Conservation (phyloP, 371 early-diverging fungal genomes). For the Saksenaea vasiformis region DNA sequence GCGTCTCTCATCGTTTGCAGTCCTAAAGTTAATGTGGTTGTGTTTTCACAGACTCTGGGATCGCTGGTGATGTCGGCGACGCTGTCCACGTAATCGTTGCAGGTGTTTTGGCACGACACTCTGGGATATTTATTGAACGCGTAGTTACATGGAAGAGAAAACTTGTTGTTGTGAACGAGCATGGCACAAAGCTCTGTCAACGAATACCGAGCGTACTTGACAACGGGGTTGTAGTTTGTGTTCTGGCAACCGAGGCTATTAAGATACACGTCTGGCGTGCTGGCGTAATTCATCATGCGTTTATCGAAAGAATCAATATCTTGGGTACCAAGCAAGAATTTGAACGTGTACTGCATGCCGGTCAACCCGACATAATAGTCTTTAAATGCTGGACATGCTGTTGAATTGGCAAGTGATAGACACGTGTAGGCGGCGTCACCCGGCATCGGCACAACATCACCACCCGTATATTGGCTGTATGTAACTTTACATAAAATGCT, state of each 20-base stretch:
- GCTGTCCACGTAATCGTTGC: conserved; percentile 34
- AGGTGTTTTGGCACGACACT: conserved; percentile 43
- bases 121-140: conserved; percentile 27
- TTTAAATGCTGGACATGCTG: conserved; percentile 42
- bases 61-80: conserved; percentile 30
- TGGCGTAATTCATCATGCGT: conserved; percentile 25
- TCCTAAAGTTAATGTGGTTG: conserved; percentile 6
- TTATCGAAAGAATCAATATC: conserved; percentile 40
- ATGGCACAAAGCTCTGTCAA: conserved; percentile 34
- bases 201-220: conserved; percentile 51
- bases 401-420: conserved; percentile 35
- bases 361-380: conserved; percentile 40
- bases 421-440: conserved; percentile 12
- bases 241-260: conserved; percentile 29
- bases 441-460: not conserved
- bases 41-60: conserved; percentile 28
- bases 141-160: conserved; percentile 44
- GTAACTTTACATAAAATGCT: not conserved
- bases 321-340: conserved; percentile 29
- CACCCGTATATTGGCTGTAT: not conserved
- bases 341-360: conserved; percentile 20
- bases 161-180: conserved; percentile 33
- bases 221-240: conserved; percentile 15
- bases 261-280: conserved; percentile 29
- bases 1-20: not conserved